Evolutionary conservation across 352 stramenopile species (phyloP).

Genomic region (Globisporangium acanthophoron): DNA sequence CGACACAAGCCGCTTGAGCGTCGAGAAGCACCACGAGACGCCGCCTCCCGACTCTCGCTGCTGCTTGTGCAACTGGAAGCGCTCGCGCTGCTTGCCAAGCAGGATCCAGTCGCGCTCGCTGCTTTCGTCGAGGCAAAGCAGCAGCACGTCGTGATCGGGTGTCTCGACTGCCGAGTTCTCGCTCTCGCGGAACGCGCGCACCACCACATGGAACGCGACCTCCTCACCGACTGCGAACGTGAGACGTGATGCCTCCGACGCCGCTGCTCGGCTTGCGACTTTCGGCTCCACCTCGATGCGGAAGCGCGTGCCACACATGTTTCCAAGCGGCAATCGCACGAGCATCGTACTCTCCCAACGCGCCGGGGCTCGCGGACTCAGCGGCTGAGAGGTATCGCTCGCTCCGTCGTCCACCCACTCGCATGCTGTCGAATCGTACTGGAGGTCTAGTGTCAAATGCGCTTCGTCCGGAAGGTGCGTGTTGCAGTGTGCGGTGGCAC

Average conservation of each 20-base stretch:
- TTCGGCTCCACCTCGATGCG: constrained; percentile 35
- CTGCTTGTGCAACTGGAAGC: constrained; percentile 22
- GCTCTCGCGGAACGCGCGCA: constrained; percentile 20
- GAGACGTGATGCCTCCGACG: neutral
- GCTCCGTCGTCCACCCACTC: neutral
- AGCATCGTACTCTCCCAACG: constrained; percentile 13
- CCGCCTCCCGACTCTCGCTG: neutral
- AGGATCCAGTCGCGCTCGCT: constrained; percentile 67
- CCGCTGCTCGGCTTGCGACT: constrained; percentile 2
- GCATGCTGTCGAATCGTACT: constrained; percentile 2
- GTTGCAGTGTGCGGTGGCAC: neutral
- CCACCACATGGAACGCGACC: constrained; percentile 38
- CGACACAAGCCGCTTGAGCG: constrained; percentile 41
- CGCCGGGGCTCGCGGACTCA: neutral
- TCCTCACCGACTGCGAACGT: constrained; percentile 30
- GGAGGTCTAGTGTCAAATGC: constrained; percentile 6
- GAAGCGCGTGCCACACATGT: constrained; percentile 27
- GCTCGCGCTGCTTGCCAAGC: constrained; percentile 55
- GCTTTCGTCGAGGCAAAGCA: constrained; percentile 39
- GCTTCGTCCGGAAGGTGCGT: constrained; percentile 1
- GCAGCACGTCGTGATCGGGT: constrained; percentile 13
- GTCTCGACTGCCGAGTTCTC: neutral
- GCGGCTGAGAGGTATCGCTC: neutral
- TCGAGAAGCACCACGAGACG: constrained; percentile 19
- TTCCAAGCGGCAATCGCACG: constrained; percentile 23